These are phyloP conservation scores for Cicer arietinum DNA, from an alignment of 306 rosid genomes.

Conservation along the genomic window DNA sequence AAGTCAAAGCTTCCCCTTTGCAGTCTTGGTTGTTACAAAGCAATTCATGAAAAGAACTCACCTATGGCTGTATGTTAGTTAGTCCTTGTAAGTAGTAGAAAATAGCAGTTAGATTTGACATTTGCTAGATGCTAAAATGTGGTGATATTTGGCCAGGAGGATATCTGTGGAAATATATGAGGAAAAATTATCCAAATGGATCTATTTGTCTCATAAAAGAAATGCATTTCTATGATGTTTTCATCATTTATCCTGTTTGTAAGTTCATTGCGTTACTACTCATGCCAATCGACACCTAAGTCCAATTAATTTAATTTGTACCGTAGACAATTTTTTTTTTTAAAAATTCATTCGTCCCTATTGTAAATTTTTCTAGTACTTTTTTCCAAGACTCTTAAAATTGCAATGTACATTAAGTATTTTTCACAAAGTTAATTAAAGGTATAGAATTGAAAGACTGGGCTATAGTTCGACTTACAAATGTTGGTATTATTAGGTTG, in stretches of 20 bases:
- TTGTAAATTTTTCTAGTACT: no score
- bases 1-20: slow-evolving; percentile 71
- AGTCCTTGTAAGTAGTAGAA: slow-evolving; percentile 25
- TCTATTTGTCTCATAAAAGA: neutral
- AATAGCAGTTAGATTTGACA: neutral
- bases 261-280: neutral
- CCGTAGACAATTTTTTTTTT: no score
- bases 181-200: neutral
- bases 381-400: no score
- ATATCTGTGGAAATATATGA: neutral
- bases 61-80: slow-evolving; percentile 50
- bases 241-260: neutral
- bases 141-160: neutral
- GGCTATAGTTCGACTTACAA: no score
- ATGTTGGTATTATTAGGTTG: no score
- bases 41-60: slow-evolving; percentile 47
- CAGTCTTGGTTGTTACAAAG: slow-evolving; percentile 68
- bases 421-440: no score
- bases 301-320: neutral
- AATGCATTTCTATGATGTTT: neutral
- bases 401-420: no score
- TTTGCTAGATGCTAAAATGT: neutral
- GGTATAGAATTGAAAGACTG: no score
- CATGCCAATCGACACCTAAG: neutral
- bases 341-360: no score